Evolutionary conservation across 495 filamentous ascomycete species (phyloP).

Genomic region (Penicillium bialowiezense): DNA sequence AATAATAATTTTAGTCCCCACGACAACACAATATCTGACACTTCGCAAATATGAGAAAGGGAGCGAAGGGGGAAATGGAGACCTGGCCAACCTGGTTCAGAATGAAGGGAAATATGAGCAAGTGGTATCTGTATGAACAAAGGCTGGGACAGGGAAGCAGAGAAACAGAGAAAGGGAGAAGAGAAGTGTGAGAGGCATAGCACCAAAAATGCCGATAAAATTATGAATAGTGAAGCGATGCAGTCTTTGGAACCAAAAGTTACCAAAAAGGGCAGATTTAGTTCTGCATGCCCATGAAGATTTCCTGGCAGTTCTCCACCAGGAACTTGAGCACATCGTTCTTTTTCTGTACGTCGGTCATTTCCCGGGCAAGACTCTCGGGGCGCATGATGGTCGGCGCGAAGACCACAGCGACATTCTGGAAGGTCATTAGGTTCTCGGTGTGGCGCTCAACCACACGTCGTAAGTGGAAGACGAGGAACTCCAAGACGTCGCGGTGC

Average conservation of each 20-base stretch:
- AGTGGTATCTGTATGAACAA: background rate
- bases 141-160: background rate
- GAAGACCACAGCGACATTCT: conserved; percentile 95
- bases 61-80: no score
- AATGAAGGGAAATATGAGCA: background rate
- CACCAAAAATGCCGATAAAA: background rate
- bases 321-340: conserved; percentile 86
- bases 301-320: conserved; percentile 77
- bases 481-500: conserved; percentile 87
- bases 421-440: conserved; percentile 91
- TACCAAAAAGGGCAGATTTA: conserved; percentile 3
- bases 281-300: conserved; percentile 58
- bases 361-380: conserved; percentile 81
- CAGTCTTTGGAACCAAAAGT: background rate
- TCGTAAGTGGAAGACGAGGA: conserved; percentile 89
- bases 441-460: conserved; percentile 78
- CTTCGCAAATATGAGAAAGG: no score
- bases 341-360: conserved; percentile 93
- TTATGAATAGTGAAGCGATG: background rate
- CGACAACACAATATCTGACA: no score
- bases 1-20: no score
- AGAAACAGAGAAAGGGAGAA: background rate
- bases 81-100: no score
- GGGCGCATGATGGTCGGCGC: conserved; percentile 97
- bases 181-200: background rate